These are phyloP conservation scores for Globisporangium carolinianum DNA, from an alignment of 352 stramenopile genomes.

Conservation along the genomic window DNA sequence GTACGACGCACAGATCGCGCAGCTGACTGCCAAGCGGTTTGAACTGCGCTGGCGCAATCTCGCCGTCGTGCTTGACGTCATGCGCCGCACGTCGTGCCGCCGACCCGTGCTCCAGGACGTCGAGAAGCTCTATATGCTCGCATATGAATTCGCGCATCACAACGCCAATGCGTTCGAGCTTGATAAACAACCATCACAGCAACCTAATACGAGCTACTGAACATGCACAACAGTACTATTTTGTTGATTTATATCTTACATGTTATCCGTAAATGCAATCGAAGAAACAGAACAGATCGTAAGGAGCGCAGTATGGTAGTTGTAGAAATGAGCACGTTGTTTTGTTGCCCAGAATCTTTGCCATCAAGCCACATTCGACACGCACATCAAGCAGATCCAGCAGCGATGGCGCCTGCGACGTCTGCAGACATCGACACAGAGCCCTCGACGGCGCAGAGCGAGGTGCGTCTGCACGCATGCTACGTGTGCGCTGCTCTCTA, in stretches of 20 bases:
- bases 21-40: conserved; percentile 30
- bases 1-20: conserved; percentile 25
- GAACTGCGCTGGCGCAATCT: conserved; percentile 42
- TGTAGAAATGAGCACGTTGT: too few relatives aligned
- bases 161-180: conserved; percentile 28
- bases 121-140: conserved; percentile 47
- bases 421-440: neutral
- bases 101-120: conserved; percentile 59
- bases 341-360: too few relatives aligned
- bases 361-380: too few relatives aligned
- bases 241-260: too few relatives aligned
- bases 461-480: neutral
- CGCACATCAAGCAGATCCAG: too few relatives aligned
- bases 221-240: too few relatives aligned
- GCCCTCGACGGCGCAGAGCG: neutral
- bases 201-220: too few relatives aligned
- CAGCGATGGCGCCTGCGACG: neutral
- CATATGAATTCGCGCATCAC: conserved; percentile 39
- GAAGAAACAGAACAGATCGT: too few relatives aligned
- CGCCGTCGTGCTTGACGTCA: conserved; percentile 35
- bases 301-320: too few relatives aligned
- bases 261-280: too few relatives aligned
- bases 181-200: too few relatives aligned
- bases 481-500: neutral
- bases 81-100: conserved; percentile 48